phyloP scores from a whole-genome alignment of 345 rosid genomes.

The Durio zibethinus region DNA sequence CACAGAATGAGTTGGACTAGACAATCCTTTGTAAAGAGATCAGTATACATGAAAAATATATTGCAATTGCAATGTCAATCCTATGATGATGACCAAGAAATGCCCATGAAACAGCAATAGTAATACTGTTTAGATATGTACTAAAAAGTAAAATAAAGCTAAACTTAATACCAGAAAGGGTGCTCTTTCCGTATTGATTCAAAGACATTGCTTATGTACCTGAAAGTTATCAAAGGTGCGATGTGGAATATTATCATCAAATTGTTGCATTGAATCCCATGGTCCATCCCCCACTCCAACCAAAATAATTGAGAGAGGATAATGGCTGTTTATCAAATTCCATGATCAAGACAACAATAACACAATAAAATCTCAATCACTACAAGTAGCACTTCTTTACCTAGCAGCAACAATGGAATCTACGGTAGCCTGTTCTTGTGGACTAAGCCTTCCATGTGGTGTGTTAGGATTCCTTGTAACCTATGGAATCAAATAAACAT shows the following conservation, averaged over 20 bases:
- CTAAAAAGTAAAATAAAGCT: background rate
- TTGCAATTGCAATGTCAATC: background rate
- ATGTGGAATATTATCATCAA: slow-evolving; percentile 87
- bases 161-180: slow-evolving; percentile 1
- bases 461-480: slow-evolving; percentile 68
- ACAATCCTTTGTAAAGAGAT: background rate
- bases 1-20: background rate
- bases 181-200: background rate
- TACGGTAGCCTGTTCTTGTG: slow-evolving; percentile 81
- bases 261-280: slow-evolving; percentile 86
- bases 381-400: slow-evolving; percentile 36
- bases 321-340: slow-evolving; percentile 43
- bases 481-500: slow-evolving; percentile 26
- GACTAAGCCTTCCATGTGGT: slow-evolving; percentile 59
- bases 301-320: slow-evolving; percentile 81
- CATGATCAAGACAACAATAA: slow-evolving; percentile 21
- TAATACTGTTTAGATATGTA: background rate
- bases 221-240: slow-evolving; percentile 93
- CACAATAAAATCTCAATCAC: background rate
- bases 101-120: background rate
- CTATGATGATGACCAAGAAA: background rate
- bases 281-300: slow-evolving; percentile 99
- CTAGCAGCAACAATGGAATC: slow-evolving; percentile 88
- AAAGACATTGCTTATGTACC: slow-evolving; percentile 36
- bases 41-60: background rate